Conservation (phyloP, 176 grass and related monocot genomes). For the Cocos nucifera region DNA sequence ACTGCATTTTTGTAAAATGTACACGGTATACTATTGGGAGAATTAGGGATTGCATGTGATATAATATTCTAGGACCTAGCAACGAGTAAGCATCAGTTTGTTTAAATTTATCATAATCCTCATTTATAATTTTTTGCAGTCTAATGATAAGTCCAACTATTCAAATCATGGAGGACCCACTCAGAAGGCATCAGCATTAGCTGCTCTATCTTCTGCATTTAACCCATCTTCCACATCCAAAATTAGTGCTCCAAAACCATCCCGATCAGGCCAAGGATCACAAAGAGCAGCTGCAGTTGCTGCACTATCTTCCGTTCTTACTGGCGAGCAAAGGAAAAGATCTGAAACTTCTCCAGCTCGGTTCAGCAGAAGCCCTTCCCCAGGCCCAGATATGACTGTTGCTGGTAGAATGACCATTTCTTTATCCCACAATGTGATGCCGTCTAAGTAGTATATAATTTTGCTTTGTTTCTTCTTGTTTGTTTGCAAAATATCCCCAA, state of each 20-base stretch:
- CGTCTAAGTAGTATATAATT: too few relatives aligned
- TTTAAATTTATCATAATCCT: neutral
- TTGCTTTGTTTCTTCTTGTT: too few relatives aligned
- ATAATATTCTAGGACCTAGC: too few relatives aligned
- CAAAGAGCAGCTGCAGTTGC: conserved; percentile 98
- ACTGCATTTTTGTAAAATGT: too few relatives aligned
- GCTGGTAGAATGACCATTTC: conserved; percentile 23
- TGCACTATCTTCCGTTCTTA: conserved; percentile 76
- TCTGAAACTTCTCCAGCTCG: conserved; percentile 45
- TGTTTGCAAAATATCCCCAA: too few relatives aligned
- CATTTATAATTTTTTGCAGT: conserved; percentile 21
- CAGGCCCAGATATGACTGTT: conserved; percentile 23
- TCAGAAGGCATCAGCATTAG: conserved; percentile 82
- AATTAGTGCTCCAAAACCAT: conserved; percentile 19
- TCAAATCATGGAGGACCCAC: conserved; percentile 61
- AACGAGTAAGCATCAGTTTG: neutral
- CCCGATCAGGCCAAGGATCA: conserved; percentile 62
- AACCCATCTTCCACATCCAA: conserved; percentile 74
- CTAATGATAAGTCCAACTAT: conserved; percentile 38
- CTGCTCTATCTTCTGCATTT: conserved; percentile 80
- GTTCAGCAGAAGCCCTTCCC: conserved; percentile 31
- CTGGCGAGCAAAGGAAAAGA: conserved; percentile 61
- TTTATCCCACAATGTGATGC: neutral
- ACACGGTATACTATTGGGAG: too few relatives aligned
- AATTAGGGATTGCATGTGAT: too few relatives aligned